Percentiles rank a stretch among this genome's conserved stretches.
These are phyloP conservation scores for Blastosporella zonata DNA, from an alignment of 1,284 basidiomycete genomes.

Conservation along the genomic window DNA sequence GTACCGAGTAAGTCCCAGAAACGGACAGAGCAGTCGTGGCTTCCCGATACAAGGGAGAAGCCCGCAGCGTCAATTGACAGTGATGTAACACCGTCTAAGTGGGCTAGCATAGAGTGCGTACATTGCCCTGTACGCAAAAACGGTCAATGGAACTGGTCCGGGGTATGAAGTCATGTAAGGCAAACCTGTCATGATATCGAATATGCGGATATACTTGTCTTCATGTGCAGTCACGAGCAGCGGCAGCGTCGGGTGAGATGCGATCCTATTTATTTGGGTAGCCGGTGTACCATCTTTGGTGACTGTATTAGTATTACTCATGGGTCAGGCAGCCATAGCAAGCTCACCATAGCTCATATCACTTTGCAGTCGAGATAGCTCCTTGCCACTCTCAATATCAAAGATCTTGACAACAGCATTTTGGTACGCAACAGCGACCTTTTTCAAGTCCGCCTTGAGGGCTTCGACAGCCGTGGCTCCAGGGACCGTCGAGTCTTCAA, in stretches of 20 bases:
- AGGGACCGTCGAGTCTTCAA: constrained; percentile 49
- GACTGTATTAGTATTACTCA: constrained; percentile 13
- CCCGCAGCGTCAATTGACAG: constrained; percentile 86
- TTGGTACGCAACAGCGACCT: constrained; percentile 87
- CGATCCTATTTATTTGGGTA: constrained; percentile 87
- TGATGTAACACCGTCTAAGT: constrained; percentile 89
- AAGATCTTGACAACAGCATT: constrained; percentile 91
- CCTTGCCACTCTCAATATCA: constrained; percentile 83
- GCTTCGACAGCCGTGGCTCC: constrained; percentile 83
- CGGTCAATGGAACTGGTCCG: constrained; percentile 6
- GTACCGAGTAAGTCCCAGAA: constrained; percentile 93
- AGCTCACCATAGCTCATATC: constrained; percentile 69
- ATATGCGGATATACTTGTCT: constrained; percentile 90
- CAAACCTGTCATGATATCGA: constrained; percentile 80
- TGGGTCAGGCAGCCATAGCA: constrained; percentile 7
- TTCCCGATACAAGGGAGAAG: constrained; percentile 85
- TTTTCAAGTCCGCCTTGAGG: constrained; percentile 74
- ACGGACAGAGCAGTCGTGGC: constrained; percentile 91
- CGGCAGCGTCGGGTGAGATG: constrained; percentile 89
- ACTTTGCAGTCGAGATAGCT: constrained; percentile 65
- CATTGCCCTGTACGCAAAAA: constrained; percentile 58
- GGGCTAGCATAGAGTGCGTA: constrained; percentile 87
- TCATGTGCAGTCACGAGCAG: constrained; percentile 90
- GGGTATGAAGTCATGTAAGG: constrained; percentile 9
- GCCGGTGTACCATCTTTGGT: constrained; percentile 61